Conservation (phyloP, 768 basidiomycete species). For the Austroboletus eburneus region DNA sequence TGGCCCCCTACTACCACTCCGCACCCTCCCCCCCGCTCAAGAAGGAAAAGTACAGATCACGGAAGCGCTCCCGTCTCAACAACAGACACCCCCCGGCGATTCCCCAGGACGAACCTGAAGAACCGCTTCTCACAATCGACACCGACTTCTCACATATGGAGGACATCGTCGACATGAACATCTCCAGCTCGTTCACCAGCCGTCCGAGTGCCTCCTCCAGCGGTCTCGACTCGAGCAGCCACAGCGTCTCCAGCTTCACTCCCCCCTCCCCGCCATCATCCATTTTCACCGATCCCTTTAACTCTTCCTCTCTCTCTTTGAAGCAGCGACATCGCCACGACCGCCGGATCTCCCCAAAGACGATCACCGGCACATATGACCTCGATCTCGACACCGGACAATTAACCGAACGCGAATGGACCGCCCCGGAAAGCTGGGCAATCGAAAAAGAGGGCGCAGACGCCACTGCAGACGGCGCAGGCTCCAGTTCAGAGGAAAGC, state of each 20-base stretch:
- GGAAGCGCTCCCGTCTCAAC: constrained; percentile 21
- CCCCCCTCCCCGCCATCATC: constrained; percentile 35
- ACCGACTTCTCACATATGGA: constrained; percentile 59
- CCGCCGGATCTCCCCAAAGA: constrained; percentile 54
- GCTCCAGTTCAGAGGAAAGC: constrained; percentile 39
- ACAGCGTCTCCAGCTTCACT: constrained; percentile 35
- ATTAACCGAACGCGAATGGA: constrained; percentile 46
- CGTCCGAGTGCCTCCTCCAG: constrained; percentile 18
- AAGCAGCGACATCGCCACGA: constrained; percentile 25
- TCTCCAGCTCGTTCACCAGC: constrained; percentile 6
- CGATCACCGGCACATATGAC: constrained; percentile 16
- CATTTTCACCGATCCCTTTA: constrained; percentile 38
- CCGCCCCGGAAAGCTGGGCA: constrained; percentile 74
- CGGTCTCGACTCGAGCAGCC: constrained; percentile 28
- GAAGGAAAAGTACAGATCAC: constrained; percentile 25
- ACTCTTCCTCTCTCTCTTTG: constrained; percentile 12
- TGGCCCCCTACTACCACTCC: constrained; percentile 8
- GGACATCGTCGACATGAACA: constrained; percentile 61
- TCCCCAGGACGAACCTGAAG: constrained; percentile 20
- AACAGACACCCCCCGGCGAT: constrained; percentile 16
- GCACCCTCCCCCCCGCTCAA: constrained; percentile 14
- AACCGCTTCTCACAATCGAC: constrained; percentile 19
- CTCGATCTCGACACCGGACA: constrained; percentile 6
- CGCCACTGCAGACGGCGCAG: constrained; percentile 31
- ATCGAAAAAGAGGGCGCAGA: constrained; percentile 50